Evolutionary conservation across 495 filamentous ascomycete species (phyloP).

Genomic region (Lepidopterella palustris): DNA sequence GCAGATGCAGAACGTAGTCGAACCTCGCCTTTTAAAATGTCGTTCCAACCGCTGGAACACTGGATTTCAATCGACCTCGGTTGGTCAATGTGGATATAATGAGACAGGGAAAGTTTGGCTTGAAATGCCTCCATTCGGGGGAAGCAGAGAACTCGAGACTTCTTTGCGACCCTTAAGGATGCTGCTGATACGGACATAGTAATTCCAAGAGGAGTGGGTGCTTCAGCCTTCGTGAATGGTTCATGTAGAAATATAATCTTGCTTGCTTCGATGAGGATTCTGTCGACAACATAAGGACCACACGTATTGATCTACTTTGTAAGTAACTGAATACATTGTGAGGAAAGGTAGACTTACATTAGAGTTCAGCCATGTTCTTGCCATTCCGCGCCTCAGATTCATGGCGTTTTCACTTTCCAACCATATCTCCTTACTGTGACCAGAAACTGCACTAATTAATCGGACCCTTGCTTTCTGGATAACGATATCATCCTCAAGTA

Average conservation of each 20-base stretch:
- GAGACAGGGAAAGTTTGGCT: conserved; percentile 46
- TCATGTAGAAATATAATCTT: conserved; percentile 68
- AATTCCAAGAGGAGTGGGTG: conserved; percentile 25
- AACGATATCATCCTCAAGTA: conserved; percentile 64
- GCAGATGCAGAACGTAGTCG: conserved; percentile 76
- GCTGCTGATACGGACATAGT: conserved; percentile 35
- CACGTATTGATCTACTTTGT: conserved; percentile 52
- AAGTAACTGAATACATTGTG: background rate
- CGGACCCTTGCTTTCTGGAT: conserved; percentile 61
- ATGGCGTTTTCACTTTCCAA: conserved; percentile 45
- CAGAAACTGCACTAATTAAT: conserved; percentile 46
- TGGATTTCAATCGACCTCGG: conserved; percentile 69
- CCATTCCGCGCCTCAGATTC: conserved; percentile 49
- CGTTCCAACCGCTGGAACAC: conserved; percentile 69
- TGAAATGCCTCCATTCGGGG: conserved; percentile 44
- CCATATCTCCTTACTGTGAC: conserved; percentile 57
- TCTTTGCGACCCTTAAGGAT: conserved; percentile 41
- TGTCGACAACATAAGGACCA: conserved; percentile 70
- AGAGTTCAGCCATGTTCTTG: conserved; percentile 45
- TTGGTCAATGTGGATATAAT: conserved; percentile 65
- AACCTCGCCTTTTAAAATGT: conserved; percentile 60
- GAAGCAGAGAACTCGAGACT: conserved; percentile 45
- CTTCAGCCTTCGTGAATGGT: conserved; percentile 32
- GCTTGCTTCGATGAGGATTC: conserved; percentile 57
- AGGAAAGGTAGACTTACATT: conserved; percentile 37